Conservation (phyloP, 1,284 basidiomycete species). For the Phellopilus nigrolimitatus region DNA sequence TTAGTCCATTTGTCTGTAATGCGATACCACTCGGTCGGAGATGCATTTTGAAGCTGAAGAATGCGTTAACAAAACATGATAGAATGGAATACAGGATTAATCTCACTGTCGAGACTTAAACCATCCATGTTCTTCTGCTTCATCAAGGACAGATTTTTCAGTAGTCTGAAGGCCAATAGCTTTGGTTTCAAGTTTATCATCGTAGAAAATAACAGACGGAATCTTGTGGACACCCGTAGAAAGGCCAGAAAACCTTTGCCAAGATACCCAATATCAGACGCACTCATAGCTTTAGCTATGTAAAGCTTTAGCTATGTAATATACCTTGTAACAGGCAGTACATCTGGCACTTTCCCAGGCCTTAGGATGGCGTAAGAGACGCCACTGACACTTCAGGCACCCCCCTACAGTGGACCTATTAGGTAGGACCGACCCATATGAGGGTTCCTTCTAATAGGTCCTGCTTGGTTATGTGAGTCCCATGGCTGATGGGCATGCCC, state of each 20-base stretch:
- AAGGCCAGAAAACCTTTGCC: constrained; percentile 65
- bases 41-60: constrained; percentile 66
- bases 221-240: constrained; percentile 76
- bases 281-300: background rate
- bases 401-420: too few species aligned
- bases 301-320: background rate
- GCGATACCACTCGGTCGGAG: constrained; percentile 69
- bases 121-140: constrained; percentile 71
- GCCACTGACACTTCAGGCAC: too few species aligned
- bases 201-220: constrained; percentile 69
- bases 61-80: constrained; percentile 27
- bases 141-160: constrained; percentile 45
- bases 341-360: constrained; percentile 11
- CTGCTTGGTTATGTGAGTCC: too few species aligned
- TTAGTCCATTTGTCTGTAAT: constrained; percentile 75
- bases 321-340: constrained; percentile 15
- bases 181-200: constrained; percentile 43
- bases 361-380: constrained; percentile 17
- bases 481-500: too few species aligned
- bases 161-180: constrained; percentile 73
- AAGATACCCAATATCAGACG: background rate
- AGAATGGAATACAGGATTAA: constrained; percentile 27
- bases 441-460: too few species aligned
- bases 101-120: constrained; percentile 66
- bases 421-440: too few species aligned